Evolutionary conservation across 169 alveolate species (phyloP).

Genomic region (Plasmodium gallinaceum): DNA sequence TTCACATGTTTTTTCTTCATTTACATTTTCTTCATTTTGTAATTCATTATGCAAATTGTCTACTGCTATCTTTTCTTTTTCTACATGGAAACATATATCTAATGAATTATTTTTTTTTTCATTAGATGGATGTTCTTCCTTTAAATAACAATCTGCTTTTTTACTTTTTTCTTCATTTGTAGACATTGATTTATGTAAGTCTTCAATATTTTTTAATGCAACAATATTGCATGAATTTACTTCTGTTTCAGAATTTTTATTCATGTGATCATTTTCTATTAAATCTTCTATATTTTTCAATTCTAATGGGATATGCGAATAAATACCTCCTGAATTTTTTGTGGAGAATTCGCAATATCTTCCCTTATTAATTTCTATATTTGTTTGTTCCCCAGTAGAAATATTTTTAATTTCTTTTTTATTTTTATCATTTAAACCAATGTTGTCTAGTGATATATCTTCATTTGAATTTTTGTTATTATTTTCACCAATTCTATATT

Average conservation of each 20-base stretch:
- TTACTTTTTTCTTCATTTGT: neutral
- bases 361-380: neutral
- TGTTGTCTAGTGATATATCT: too few relatives aligned
- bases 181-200: neutral
- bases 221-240: neutral
- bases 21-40: neutral
- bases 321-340: neutral
- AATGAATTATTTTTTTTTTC: too few relatives aligned
- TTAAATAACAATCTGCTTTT: neutral
- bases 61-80: too few relatives aligned
- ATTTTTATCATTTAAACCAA: neutral
- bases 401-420: neutral
- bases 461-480: too few relatives aligned
- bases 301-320: neutral
- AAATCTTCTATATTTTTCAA: slow-evolving; percentile 13
- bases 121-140: neutral
- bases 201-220: neutral
- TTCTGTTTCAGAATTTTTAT: neutral
- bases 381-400: neutral
- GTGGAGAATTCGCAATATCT: neutral
- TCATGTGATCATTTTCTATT: slow-evolving; percentile 5
- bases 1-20: slow-evolving; percentile 1
- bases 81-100: too few relatives aligned
- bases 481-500: neutral
- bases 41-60: neutral